phyloP scores from a whole-genome alignment of 2,329 filamentous ascomycete species.

The Aspergillus transmontanensis region DNA sequence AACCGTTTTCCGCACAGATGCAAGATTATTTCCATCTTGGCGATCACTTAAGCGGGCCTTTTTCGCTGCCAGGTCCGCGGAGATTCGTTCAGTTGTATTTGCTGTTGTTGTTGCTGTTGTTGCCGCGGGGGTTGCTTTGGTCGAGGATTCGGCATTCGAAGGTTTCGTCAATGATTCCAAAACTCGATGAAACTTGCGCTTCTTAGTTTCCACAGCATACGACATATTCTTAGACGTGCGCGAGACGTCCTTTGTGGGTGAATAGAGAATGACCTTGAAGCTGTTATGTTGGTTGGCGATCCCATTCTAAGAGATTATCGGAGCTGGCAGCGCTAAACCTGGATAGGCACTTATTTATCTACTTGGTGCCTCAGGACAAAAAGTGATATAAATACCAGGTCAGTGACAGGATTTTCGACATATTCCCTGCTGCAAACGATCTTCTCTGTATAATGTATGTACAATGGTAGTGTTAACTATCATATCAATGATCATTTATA shows the following conservation, averaged over 20 bases:
- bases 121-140: slow-evolving; percentile 24
- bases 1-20: slow-evolving; percentile 28
- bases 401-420: background rate
- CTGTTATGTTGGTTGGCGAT: background rate
- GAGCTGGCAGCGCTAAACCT: slow-evolving; percentile 12
- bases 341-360: slow-evolving; percentile 5
- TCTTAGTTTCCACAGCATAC: slow-evolving; percentile 50
- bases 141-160: slow-evolving; percentile 20
- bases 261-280: background rate
- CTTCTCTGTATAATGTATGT: background rate
- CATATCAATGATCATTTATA: background rate
- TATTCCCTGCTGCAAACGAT: background rate
- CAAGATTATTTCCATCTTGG: slow-evolving; percentile 20
- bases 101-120: background rate
- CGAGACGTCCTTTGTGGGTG: background rate
- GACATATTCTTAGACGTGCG: slow-evolving; percentile 34
- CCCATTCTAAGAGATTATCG: slow-evolving; percentile 13
- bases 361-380: slow-evolving; percentile 4
- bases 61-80: slow-evolving; percentile 35
- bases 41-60: slow-evolving; percentile 34
- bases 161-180: slow-evolving; percentile 48
- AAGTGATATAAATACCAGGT: background rate
- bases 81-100: slow-evolving; percentile 24
- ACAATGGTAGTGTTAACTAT: background rate
- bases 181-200: slow-evolving; percentile 51